Percentiles rank a stretch among this genome's conserved stretches.
Conservation (phyloP, 306 rosid genomes). For the Dalbergia oliveri region DNA sequence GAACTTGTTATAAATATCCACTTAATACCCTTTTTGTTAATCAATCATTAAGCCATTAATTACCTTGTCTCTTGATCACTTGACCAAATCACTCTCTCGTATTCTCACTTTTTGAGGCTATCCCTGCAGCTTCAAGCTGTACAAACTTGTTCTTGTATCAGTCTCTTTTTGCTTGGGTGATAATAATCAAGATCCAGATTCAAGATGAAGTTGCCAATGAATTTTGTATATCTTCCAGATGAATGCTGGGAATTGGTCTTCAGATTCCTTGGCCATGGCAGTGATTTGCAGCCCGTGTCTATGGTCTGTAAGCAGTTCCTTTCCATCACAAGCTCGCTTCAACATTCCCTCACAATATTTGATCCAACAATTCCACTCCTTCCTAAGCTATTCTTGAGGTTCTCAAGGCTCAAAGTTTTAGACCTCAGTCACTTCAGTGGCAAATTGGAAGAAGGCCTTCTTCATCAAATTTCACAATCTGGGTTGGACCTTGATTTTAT, state of each 20-base stretch:
- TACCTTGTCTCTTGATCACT: too few species aligned
- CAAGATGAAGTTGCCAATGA: constrained; percentile 9
- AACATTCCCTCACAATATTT: constrained; percentile 51
- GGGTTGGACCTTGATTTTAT: constrained; percentile 65
- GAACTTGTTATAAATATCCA: constrained; percentile 26
- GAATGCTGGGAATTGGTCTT: constrained; percentile 80
- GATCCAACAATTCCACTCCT: constrained; percentile 46
- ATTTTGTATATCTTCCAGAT: constrained; percentile 42
- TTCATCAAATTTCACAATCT: constrained; percentile 58
- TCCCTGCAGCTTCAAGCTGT: too few species aligned
- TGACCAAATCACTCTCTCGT: too few species aligned
- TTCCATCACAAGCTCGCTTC: constrained; percentile 58
- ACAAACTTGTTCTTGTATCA: too few species aligned
- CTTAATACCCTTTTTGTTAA: background rate
- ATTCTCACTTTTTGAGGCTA: background rate
- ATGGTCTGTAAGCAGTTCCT: constrained; percentile 72
- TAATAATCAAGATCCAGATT: too few species aligned
- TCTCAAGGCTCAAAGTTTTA: constrained; percentile 58
- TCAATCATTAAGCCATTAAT: constrained; percentile 30
- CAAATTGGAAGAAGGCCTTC: constrained; percentile 46
- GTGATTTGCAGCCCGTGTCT: constrained; percentile 62
- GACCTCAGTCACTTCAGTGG: constrained; percentile 57
- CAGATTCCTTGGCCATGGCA: constrained; percentile 48
- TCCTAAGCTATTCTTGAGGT: constrained; percentile 61
- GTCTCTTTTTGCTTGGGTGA: background rate